Percentiles rank a stretch among this genome's conserved stretches.
These are phyloP conservation scores for Cydonia oblonga DNA, from an alignment of 331 rosid species.

Conservation along the genomic window DNA sequence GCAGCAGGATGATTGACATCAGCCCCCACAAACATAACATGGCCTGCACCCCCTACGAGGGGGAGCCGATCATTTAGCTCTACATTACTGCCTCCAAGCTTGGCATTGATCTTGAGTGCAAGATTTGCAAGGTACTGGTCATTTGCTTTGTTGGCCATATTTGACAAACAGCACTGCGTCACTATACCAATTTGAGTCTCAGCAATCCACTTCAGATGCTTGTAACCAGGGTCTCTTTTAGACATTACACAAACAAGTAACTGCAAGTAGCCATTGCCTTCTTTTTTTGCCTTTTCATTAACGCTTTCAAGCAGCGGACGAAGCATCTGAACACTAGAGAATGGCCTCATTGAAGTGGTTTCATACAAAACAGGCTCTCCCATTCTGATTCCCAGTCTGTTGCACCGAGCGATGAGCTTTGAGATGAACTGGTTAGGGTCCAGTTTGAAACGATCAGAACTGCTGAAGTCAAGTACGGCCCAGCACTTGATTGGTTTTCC, in stretches of 20 bases:
- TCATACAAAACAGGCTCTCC: constrained; percentile 33
- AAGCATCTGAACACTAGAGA: constrained; percentile 21
- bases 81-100: constrained; percentile 82
- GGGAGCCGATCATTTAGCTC: constrained; percentile 47
- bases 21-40: constrained; percentile 76
- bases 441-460: background rate
- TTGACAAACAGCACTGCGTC: constrained; percentile 64
- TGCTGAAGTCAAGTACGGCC: constrained; percentile 57
- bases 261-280: constrained; percentile 23
- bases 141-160: constrained; percentile 27
- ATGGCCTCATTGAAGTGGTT: constrained; percentile 31
- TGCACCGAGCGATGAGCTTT: constrained; percentile 33
- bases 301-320: constrained; percentile 34
- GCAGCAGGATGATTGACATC: constrained; percentile 77
- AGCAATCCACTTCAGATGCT: constrained; percentile 54
- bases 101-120: constrained; percentile 73
- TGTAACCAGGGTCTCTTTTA: constrained; percentile 44
- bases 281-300: constrained; percentile 2
- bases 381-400: constrained; percentile 49
- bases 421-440: constrained; percentile 25
- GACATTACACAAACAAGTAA: constrained; percentile 70
- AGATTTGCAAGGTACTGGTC: constrained; percentile 57
- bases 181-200: constrained; percentile 65
- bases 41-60: constrained; percentile 27
- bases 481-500: constrained; percentile 47